Conservation (phyloP, 768 basidiomycete genomes). For the Lentinula sp. region DNA sequence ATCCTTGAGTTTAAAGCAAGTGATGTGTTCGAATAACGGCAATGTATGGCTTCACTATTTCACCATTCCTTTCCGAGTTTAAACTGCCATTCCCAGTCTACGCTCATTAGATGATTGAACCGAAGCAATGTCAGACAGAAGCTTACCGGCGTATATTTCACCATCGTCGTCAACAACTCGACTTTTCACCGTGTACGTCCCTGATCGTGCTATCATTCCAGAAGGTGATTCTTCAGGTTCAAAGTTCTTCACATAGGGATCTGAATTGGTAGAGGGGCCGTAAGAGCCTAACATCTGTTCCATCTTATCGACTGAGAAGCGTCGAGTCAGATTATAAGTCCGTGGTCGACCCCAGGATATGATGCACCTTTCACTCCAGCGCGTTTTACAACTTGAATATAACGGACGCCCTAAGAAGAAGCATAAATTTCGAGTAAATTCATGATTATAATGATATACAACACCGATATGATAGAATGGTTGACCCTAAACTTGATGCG, state of each 20-base stretch:
- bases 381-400: conserved; percentile 86
- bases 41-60: not conserved
- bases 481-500: conserved; percentile 83
- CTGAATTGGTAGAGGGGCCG: conserved; percentile 60
- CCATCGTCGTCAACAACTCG: conserved; percentile 88
- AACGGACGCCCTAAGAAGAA: conserved; percentile 60
- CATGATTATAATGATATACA: conserved; percentile 11
- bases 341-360: conserved; percentile 1
- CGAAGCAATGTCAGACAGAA: not conserved
- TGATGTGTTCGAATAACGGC: conserved; percentile 2
- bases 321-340: not conserved
- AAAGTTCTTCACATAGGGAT: conserved; percentile 72
- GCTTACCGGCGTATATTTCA: conserved; percentile 69
- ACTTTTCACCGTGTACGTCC: conserved; percentile 71
- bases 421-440: not conserved
- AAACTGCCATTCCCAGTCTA: conserved; percentile 87
- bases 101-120: not conserved
- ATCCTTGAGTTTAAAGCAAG: not conserved
- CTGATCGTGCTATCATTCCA: conserved; percentile 79
- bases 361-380: conserved; percentile 61
- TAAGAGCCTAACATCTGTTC: conserved; percentile 96
- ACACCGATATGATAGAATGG: conserved; percentile 80
- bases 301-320: conserved; percentile 72
- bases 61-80: conserved; percentile 92
- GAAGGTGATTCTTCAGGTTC: conserved; percentile 49